Evolutionary conservation across 2,329 filamentous ascomycete species (phyloP).

Genomic region (Aspergillus texensis): DNA sequence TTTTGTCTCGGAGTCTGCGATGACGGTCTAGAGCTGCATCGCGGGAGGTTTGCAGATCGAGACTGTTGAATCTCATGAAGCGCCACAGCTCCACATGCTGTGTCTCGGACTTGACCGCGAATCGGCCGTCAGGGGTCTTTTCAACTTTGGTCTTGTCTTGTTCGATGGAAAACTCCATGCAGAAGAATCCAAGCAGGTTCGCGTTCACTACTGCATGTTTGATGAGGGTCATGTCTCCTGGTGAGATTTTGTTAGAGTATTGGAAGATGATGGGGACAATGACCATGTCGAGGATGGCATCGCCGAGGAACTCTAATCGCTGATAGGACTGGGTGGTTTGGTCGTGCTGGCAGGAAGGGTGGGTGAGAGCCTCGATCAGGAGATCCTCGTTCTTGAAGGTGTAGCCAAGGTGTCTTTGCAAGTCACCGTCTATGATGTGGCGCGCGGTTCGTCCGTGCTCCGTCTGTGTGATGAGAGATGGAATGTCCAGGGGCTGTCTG

Average conservation of each 20-base stretch:
- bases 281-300: conserved; percentile 79
- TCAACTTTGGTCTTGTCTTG: conserved; percentile 13
- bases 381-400: conserved; percentile 68
- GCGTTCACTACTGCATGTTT: conserved; percentile 78
- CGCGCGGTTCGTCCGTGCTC: conserved; percentile 1
- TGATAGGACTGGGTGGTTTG: conserved; percentile 64
- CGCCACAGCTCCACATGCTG: conserved; percentile 62
- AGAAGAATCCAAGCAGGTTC: conserved; percentile 75
- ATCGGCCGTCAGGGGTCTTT: conserved; percentile 17
- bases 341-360: conserved; percentile 63
- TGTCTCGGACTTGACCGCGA: conserved; percentile 25
- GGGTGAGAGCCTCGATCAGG: conserved; percentile 78
- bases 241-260: conserved; percentile 45
- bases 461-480: neutral
- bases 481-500: conserved; percentile 17
- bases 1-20: conserved; percentile 50
- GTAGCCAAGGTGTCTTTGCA: conserved; percentile 60
- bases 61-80: conserved; percentile 60
- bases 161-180: conserved; percentile 56
- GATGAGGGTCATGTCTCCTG: conserved; percentile 72
- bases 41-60: conserved; percentile 18
- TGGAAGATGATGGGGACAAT: conserved; percentile 56
- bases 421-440: conserved; percentile 18
- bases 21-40: conserved; percentile 42
- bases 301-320: conserved; percentile 84